Evolutionary conservation across 2,329 filamentous ascomycete species (phyloP), one percentile per base, ranked within the genome.

Genomic region (Stagonosporopsis cucurbitacearum): DNA sequence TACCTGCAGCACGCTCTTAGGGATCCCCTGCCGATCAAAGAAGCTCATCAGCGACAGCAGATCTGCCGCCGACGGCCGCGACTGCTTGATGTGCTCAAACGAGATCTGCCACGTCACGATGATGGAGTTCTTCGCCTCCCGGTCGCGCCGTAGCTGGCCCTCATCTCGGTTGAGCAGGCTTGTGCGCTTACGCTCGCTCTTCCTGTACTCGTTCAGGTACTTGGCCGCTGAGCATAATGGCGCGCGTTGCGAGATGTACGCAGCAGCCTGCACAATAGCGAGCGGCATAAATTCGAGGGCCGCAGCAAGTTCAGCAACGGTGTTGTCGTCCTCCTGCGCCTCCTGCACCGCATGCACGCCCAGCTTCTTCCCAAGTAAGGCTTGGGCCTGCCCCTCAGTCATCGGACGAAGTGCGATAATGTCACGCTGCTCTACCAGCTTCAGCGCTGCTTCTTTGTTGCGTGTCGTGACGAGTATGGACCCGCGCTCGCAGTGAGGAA

Each of bases 1-100:
- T 25, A 26, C 20, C 37, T 58, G 58, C 37, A 80, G 49, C 17
- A 77, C 51, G 13, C 33, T 58, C 25, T 73, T 69, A 0, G 76
- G 75, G 22, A 82, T 80, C 7, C 71, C 75, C 58, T 80, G 74
- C 20, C 68, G 66, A 46, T 82, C 72, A 58, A 79, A 82, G 54
- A 79, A 77, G 68, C 79, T 80, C 75, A 82, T 81, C 0, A 82
- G 68, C 2, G 77, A 78, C 1, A 82, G 59, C 17, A 82, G 65
- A n/a, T 80, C 68, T 4, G 78, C 73, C 4, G 79, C 80, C 6
- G 70, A 65, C 12, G 22, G 57, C 40, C 62, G 39, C 20, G 51
- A 55, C 2, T 63, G 50, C n/a, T 65, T 71, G 25, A 81, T 77
- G 13, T 73, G 65, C 51, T 72, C 58, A 40, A 67, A 67, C 3